Conservation (phyloP, 2,329 filamentous ascomycete species). For the Colletotrichum navitas region DNA sequence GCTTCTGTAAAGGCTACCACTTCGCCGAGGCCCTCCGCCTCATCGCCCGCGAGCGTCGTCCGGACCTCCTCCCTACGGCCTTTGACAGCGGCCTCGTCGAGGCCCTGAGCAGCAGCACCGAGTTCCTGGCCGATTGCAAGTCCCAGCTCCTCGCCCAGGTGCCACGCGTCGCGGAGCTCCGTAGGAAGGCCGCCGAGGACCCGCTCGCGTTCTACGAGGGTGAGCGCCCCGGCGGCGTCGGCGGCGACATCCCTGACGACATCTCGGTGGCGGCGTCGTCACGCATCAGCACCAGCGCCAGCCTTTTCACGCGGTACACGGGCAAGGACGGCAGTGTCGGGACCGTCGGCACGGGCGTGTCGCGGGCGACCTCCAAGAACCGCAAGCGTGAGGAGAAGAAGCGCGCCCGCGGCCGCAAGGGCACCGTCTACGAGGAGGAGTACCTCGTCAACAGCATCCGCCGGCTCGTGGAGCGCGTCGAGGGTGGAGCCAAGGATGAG, state of each 20-base stretch:
- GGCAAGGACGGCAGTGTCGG: conserved; percentile 73
- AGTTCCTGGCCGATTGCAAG: conserved; percentile 94
- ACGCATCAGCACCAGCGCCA: conserved; percentile 83
- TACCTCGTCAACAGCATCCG: conserved; percentile 92
- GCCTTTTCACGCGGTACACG: conserved; percentile 93
- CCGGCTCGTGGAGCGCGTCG: conserved; percentile 85
- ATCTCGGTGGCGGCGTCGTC: conserved; percentile 88
- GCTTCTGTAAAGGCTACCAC: conserved; percentile 86
- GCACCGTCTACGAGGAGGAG: conserved; percentile 97
- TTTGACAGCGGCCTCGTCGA: conserved; percentile 87
- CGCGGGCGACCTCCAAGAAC: conserved; percentile 88
- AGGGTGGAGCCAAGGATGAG: conserved; percentile 76
- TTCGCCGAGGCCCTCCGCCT: conserved; percentile 92
- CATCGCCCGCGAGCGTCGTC: conserved; percentile 69
- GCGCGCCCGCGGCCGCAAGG: conserved; percentile 93
- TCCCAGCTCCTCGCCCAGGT: conserved; percentile 86
- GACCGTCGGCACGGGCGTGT: conserved; percentile 79
- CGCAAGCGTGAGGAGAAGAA: conserved; percentile 93
- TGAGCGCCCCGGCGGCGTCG: conserved; percentile 67
- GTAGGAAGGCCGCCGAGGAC: conserved; percentile 83
- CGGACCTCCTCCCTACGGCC: conserved; percentile 73
- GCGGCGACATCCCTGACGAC: conserved; percentile 86
- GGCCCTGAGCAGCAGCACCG: conserved; percentile 83
- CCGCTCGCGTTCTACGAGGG: conserved; percentile 92
- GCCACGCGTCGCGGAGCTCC: conserved; percentile 85